Evolutionary conservation across 73 alveolate species (phyloP).

Genomic region (Tetrahymena malaccensis): DNA sequence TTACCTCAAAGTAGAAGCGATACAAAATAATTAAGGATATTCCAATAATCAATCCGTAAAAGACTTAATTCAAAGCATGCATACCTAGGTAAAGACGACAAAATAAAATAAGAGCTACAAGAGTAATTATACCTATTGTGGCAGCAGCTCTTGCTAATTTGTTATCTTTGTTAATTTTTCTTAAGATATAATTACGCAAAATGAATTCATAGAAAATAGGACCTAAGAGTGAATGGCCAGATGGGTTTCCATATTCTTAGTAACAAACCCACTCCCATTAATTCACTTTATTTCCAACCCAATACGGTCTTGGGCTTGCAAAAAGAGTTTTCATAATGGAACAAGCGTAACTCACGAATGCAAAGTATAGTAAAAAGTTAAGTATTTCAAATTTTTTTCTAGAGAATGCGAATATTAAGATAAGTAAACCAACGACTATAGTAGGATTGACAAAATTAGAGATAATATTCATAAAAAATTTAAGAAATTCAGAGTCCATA

Average conservation of each 20-base stretch:
- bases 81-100: neutral
- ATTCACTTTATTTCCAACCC: neutral
- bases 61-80: neutral
- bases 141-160: neutral
- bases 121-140: neutral
- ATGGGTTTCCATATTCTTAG: neutral
- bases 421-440: neutral
- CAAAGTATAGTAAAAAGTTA: neutral
- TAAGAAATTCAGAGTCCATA: neutral
- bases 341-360: neutral
- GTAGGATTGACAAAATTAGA: neutral
- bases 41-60: neutral
- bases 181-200: neutral
- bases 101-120: neutral
- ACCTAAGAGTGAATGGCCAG: neutral
- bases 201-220: neutral
- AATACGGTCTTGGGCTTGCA: neutral
- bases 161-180: neutral
- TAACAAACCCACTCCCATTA: neutral
- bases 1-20: neutral
- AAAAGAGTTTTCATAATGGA: neutral
- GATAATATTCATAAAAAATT: neutral
- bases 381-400: neutral
- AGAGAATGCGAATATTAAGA: neutral
- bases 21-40: neutral